Base-by-base conservation (phyloP, 371 early-diverging fungal species). In the Lichtheimia corymbifera region DNA sequence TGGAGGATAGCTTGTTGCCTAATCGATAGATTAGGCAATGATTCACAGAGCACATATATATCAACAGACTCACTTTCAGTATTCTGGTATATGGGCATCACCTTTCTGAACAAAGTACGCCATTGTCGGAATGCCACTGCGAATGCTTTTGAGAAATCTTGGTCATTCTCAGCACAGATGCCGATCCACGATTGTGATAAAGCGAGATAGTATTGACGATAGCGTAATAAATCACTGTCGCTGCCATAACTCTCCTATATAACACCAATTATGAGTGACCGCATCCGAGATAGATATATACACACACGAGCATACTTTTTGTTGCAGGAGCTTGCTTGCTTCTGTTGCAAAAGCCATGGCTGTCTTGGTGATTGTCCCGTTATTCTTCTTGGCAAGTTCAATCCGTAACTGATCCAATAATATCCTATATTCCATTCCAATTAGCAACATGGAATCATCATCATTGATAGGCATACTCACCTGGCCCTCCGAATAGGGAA, bases 141-240 rank as follows among this genome's bases (percentile, higher is more conserved):
- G 44, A 87, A 86, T 3, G 83, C 68, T 58, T 77, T 74, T 0
- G 73, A 56, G 50, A 59, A 30, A 1, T 51, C 53, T 15, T 63
- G 53, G 9, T 64, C 61, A 2, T 68, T 53, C 20, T 77, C 74
- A 27, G 65, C 70, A 63, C 71, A 85, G 2, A 88, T 73, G 0
- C 84, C 87, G n/a, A 78, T 68, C 82, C 83, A 83, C 1, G 85
- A 80, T 40, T 74, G 75, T 4, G 88, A 79, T 22, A 85, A 59
- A 0, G 87, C 88, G 4, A 88, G 65, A 42, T 87, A 80, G 61
- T 86, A 71, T 9, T 71, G 67, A 62, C 82, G 72, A 47, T 79
- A 81, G 2, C 62, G 63, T 18, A 80, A 59, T n/a, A 86, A 49
- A 6, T 68, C 65, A 9, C 42, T 54, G 50, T 86, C 86, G 4